Percentiles rank a stretch among this genome's conserved stretches.
These are phyloP conservation scores for Umbelopsis sp. DNA, from an alignment of 371 early-diverging fungal genomes.

Conservation along the genomic window DNA sequence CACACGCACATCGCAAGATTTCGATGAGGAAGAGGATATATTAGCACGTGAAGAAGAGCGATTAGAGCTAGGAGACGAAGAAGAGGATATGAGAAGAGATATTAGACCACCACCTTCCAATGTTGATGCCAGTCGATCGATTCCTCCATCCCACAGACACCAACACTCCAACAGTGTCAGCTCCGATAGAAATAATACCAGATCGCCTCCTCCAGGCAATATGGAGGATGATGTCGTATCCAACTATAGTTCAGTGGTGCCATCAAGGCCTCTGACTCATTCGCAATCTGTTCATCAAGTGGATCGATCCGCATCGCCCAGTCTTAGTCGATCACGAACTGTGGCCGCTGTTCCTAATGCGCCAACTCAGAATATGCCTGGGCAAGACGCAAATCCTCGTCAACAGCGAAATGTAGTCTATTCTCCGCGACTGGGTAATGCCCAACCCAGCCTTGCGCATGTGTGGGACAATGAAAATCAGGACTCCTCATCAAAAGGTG, in stretches of 20 bases:
- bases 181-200: neutral
- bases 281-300: slow-evolving; percentile 1
- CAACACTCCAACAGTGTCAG: neutral
- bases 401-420: slow-evolving; percentile 11
- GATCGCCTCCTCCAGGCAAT: neutral
- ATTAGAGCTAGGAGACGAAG: slow-evolving; percentile 14
- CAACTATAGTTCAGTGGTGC: slow-evolving; percentile 34
- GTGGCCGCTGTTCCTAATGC: neutral
- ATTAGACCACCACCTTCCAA: neutral
- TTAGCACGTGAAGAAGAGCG: slow-evolving; percentile 8
- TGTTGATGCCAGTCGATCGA: no score
- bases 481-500: slow-evolving; percentile 1
- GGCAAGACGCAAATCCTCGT: slow-evolving; percentile 5
- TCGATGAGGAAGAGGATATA: slow-evolving; percentile 11
- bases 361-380: slow-evolving; percentile 6
- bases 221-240: slow-evolving; percentile 34
- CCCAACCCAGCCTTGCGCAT: neutral
- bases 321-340: slow-evolving; percentile 1
- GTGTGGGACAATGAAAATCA: neutral
- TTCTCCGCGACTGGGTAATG: slow-evolving; percentile 1
- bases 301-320: neutral
- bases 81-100: neutral
- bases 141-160: neutral
- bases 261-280: neutral
- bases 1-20: neutral